phyloP scores from a whole-genome alignment of 2,329 filamentous ascomycete genomes.

The Aureobasidium sp. region DNA sequence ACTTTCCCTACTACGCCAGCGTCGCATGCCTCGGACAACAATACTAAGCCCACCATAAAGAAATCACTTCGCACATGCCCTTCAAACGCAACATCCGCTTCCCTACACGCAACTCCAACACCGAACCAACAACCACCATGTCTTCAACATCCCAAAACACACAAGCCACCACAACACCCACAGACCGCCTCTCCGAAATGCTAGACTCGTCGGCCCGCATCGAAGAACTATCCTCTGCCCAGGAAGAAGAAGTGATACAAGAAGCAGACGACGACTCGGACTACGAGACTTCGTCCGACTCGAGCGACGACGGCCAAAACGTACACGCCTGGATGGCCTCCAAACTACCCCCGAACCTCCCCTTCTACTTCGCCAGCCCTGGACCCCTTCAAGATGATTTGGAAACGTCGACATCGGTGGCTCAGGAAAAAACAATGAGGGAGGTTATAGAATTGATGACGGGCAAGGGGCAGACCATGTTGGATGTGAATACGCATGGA shows the following conservation, averaged over 20 bases:
- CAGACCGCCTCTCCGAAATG: slow-evolving; percentile 23
- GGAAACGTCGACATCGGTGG: slow-evolving; percentile 55
- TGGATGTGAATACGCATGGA: slow-evolving; percentile 55
- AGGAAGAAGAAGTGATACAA: slow-evolving; percentile 19
- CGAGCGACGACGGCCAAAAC: not conserved
- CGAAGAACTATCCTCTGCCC: slow-evolving; percentile 24
- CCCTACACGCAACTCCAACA: slow-evolving; percentile 7
- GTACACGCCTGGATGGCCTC: slow-evolving; percentile 15
- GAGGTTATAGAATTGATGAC: slow-evolving; percentile 61
- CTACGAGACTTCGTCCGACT: not conserved
- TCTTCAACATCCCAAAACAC: not conserved
- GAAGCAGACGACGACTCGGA: slow-evolving; percentile 17
- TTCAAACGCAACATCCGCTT: not conserved
- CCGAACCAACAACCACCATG: not conserved
- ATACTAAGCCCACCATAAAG: slow-evolving; percentile 14
- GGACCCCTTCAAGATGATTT: slow-evolving; percentile 59
- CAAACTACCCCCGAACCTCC: slow-evolving; percentile 19
- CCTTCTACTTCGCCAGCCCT: slow-evolving; percentile 47
- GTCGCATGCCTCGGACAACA: slow-evolving; percentile 15
- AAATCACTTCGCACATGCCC: not conserved
- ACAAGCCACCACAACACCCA: not conserved
- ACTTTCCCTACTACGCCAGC: too few relatives aligned
- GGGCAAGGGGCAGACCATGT: slow-evolving; percentile 40
- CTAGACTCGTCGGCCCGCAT: slow-evolving; percentile 21
- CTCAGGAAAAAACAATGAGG: slow-evolving; percentile 60